A percentile compares a stretch with the other conserved stretches of the same genome.
Conservation (phyloP, 306 rosid species). For the Citrullus colocynthis region DNA sequence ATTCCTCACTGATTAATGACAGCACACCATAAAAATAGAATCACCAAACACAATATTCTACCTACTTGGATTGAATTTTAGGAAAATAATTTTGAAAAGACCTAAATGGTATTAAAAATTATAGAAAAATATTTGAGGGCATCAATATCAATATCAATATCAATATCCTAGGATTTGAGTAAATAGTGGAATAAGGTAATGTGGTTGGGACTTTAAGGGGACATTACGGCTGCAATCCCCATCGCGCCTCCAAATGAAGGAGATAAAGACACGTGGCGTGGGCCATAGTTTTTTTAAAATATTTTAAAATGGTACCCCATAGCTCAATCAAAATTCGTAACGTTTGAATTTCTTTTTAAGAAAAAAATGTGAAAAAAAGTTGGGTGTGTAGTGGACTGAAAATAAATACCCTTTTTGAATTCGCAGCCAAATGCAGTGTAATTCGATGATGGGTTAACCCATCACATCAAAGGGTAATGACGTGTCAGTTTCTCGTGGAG, state of each 20-base stretch:
- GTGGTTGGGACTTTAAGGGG: not conserved
- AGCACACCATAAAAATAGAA: not conserved
- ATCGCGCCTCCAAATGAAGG: not conserved
- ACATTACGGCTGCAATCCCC: not conserved
- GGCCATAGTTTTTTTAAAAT: not conserved
- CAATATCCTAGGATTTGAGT: not conserved
- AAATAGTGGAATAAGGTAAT: not conserved
- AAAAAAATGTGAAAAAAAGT: not conserved
- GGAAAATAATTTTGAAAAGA: not conserved
- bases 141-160: not conserved
- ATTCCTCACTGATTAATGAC: not conserved
- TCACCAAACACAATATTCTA: not conserved
- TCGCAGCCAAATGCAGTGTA: not conserved
- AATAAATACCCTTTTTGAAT: not conserved
- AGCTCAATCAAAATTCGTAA: not conserved
- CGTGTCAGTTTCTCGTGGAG: not conserved
- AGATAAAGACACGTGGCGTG: not conserved
- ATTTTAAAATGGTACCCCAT: no score
- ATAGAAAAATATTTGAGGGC: not conserved
- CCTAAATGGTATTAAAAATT: not conserved
- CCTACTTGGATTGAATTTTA: not conserved
- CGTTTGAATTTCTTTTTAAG: not conserved
- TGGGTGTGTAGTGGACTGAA: not conserved
- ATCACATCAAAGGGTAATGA: not conserved
- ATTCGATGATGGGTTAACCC: not conserved